Conservation (phyloP, 1,139 yeast species). For the Kurtzmaniella natalensis region DNA sequence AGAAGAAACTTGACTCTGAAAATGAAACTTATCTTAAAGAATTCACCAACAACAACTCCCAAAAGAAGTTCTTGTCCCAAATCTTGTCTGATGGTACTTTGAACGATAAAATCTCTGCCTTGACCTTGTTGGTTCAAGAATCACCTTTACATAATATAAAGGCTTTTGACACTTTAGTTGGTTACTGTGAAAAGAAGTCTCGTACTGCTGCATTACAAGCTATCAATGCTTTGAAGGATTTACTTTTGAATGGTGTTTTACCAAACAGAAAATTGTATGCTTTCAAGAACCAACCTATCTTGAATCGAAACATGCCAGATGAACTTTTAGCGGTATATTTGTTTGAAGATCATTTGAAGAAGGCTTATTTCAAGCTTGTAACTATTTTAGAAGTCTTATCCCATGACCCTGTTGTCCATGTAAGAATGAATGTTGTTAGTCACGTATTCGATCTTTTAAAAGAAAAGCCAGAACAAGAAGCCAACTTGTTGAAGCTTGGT, state of each 20-base stretch:
- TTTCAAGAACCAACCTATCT: constrained; percentile 70
- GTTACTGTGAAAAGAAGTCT: constrained; percentile 84
- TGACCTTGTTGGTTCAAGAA: constrained; percentile 88
- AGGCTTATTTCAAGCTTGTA: constrained; percentile 63
- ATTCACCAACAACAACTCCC: constrained; percentile 76
- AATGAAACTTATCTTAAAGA: constrained; percentile 71
- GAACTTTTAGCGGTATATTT: constrained; percentile 66
- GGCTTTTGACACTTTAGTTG: constrained; percentile 72
- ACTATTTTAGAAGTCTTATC: constrained; percentile 70
- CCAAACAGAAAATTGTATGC: constrained; percentile 80
- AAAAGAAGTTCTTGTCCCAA: constrained; percentile 84
- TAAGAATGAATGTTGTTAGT: constrained; percentile 69
- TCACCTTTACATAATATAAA: constrained; percentile 88
- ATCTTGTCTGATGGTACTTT: constrained; percentile 90
- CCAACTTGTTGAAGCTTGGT: constrained; percentile 79
- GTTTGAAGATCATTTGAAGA: constrained; percentile 86
- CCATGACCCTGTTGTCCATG: constrained; percentile 91
- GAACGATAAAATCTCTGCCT: constrained; percentile 91
- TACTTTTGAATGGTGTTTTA: constrained; percentile 71
- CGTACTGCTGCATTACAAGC: constrained; percentile 93
- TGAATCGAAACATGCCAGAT: constrained; percentile 44
- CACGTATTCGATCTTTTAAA: constrained; percentile 78
- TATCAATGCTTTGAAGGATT: constrained; percentile 84
- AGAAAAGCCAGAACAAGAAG: constrained; percentile 95
- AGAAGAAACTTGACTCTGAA: constrained; percentile 61